Evolutionary conservation across 2,329 filamentous ascomycete species (phyloP), one percentile per base, ranked within the genome.

Genomic region (Colletotrichum salicis): DNA sequence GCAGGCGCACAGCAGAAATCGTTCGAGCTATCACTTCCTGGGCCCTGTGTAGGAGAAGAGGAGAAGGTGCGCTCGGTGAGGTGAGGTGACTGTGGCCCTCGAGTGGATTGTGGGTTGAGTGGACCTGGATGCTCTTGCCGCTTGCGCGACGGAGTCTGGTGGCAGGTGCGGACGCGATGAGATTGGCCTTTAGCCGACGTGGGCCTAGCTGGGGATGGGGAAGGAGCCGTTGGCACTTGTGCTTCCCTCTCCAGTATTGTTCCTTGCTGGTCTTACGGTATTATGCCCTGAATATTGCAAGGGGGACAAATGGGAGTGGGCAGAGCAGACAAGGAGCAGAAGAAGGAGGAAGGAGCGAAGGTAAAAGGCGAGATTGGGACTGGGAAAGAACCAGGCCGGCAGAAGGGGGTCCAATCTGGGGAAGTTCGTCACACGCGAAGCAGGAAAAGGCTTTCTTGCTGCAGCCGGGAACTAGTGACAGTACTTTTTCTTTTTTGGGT

Each of bases 91-190:
- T 72, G 70, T 72, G 51, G 51, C 61, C 61, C 61, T 54, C 60
- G 60, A 31, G 61, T 64, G 65, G 69, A 45, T 69, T 71, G 69
- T 71, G 69, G 65, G 65, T 69, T 71, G 64, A 45, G 68, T 59
- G 41, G 37, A 41, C 37, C 37, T 41, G 37, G 29, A 24, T 57
- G 69, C 61, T 68, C 45, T 69, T 48, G 59, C 55, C 61, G 62
- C 54, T 69, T 37, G 59, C 55, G 70, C 59, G 15, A 69, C 22
- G 41, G 24, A 62, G 41, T 64, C 48, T 51, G 52, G 58, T 67
- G 64, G 68, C 48, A 37, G 52, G 58, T 67, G 64, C 58, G 24
- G 33, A 54, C 64, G 51, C 68, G 68, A 71, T 71, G 68, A 69
- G 69, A 68, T 59, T 57, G 31, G 12, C 57, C 59, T 59, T 35